phyloP scores from a whole-genome alignment of 2,329 filamentous ascomycete species.

The Botrytis porri region DNA sequence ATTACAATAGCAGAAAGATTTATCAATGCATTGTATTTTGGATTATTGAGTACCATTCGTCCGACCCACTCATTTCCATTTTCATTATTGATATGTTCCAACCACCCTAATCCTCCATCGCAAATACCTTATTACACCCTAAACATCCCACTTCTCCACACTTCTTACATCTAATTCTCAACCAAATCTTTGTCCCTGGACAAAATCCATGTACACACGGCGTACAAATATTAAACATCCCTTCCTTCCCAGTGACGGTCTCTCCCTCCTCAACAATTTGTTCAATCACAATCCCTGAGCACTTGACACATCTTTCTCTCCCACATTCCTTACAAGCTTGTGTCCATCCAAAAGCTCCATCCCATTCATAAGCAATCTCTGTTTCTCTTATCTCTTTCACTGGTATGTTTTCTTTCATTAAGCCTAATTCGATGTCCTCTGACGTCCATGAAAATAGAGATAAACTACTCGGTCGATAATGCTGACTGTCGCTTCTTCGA shows the following conservation, averaged over 20 bases:
- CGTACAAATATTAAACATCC: background rate
- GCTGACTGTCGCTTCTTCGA: background rate
- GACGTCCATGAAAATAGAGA: slow-evolving; percentile 9
- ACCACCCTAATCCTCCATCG: background rate
- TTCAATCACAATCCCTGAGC: background rate
- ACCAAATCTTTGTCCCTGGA: slow-evolving; percentile 9
- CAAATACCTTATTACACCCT: background rate
- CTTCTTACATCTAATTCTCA: slow-evolving; percentile 4
- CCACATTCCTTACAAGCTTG: slow-evolving; percentile 1
- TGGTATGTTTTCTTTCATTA: too few relatives aligned
- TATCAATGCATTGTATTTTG: background rate
- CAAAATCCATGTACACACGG: slow-evolving; percentile 15
- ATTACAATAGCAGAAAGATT: background rate
- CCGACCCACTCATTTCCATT: background rate
- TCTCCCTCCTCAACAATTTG: slow-evolving; percentile 1
- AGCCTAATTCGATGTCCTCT: background rate
- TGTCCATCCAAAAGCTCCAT: slow-evolving; percentile 16
- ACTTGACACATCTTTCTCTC: slow-evolving; percentile 11
- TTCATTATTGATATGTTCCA: background rate
- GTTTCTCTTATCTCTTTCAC: background rate
- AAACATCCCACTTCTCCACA: background rate
- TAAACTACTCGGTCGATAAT: background rate
- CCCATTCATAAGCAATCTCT: slow-evolving; percentile 15
- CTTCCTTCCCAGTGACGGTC: background rate
- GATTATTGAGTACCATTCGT: too few relatives aligned